These are phyloP conservation scores for Blastobotrys serpentis DNA, from an alignment of 1,139 yeast genomes.

Conservation along the genomic window DNA sequence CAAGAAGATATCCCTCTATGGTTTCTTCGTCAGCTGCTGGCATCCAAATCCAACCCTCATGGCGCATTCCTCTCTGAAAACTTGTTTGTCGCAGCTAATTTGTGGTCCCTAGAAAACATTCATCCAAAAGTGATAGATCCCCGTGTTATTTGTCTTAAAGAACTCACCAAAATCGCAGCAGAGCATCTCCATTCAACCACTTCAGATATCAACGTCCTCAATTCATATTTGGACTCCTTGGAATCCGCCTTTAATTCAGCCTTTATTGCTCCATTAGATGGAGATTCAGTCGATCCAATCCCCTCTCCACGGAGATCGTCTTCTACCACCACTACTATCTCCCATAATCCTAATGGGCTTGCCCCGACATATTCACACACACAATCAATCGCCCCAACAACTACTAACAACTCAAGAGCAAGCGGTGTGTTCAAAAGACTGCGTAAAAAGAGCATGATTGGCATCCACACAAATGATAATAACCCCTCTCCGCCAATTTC, in stretches of 20 bases:
- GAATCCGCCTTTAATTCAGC: slow-evolving; percentile 26
- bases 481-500: slow-evolving; percentile 4
- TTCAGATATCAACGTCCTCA: slow-evolving; percentile 10
- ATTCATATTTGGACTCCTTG: slow-evolving; percentile 15
- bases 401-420: slow-evolving; percentile 7
- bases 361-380: slow-evolving; percentile 3
- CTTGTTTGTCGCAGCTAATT: slow-evolving; percentile 26
- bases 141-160: slow-evolving; percentile 26
- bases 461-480: slow-evolving; percentile 3
- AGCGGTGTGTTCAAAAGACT: slow-evolving; percentile 18
- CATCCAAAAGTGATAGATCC: slow-evolving; percentile 23
- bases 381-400: background rate
- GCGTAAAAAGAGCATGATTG: slow-evolving; percentile 19
- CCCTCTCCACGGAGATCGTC: slow-evolving; percentile 9
- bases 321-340: slow-evolving; percentile 3
- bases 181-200: slow-evolving; percentile 14
- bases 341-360: slow-evolving; percentile 8
- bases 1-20: slow-evolving; percentile 23
- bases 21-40: slow-evolving; percentile 28
- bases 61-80: slow-evolving; percentile 28
- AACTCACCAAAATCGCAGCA: slow-evolving; percentile 24
- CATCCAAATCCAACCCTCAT: slow-evolving; percentile 23
- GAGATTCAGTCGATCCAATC: background rate
- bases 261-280: slow-evolving; percentile 21
- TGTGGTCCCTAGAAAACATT: slow-evolving; percentile 26